A percentile compares a stretch with the other conserved stretches of the same genome.
phyloP scores from a whole-genome alignment of 768 basidiomycete genomes.

The Lyophyllum semitale region DNA sequence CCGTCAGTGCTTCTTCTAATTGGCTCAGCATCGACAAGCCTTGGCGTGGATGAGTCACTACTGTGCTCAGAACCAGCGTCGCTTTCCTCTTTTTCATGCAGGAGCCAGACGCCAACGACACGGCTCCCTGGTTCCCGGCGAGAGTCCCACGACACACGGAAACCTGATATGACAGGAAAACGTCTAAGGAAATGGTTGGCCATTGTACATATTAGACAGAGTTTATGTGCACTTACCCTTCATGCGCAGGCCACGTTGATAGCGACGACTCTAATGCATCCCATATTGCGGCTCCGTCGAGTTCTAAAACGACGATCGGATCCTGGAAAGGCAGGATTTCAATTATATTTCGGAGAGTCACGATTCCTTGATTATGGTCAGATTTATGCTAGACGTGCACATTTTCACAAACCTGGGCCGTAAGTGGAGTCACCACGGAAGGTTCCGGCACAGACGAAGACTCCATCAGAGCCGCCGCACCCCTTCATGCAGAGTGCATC shows the following conservation, averaged over 20 bases:
- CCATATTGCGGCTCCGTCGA: constrained; percentile 82
- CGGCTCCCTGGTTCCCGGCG: constrained; percentile 68
- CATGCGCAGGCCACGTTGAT: constrained; percentile 83
- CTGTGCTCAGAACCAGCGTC: constrained; percentile 20
- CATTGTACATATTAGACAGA: neutral
- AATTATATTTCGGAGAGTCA: constrained; percentile 84
- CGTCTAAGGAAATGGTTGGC: constrained; percentile 48
- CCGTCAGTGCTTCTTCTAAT: constrained; percentile 55
- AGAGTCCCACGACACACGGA: constrained; percentile 88
- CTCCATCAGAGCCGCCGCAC: constrained; percentile 72
- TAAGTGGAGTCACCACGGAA: constrained; percentile 85
- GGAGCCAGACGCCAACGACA: constrained; percentile 70
- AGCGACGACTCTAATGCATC: constrained; percentile 74
- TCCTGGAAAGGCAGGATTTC: constrained; percentile 92
- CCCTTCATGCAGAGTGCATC: constrained; percentile 61
- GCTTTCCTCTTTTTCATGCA: constrained; percentile 40
- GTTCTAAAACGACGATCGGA: constrained; percentile 76
- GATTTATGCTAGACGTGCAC: neutral
- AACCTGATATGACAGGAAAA: constrained; percentile 85
- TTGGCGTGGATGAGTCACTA: constrained; percentile 27
- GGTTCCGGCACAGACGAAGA: constrained; percentile 82
- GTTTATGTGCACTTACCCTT: constrained; percentile 59
- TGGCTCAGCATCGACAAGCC: constrained; percentile 48
- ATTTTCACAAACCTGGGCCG: constrained; percentile 60
- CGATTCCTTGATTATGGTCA: constrained; percentile 47